Conservation (phyloP, 345 rosid species). For the thale cress (Arabidopsis thaliana) region TAIR10.1 NC_003074.8:2527001-2527500, state of each 20-base stretch:
- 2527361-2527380: slow-evolving; percentile 14
- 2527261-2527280: slow-evolving; percentile 21
- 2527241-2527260: neutral
- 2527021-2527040: slow-evolving; percentile 1
- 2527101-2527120: slow-evolving; percentile 14
- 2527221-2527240: slow-evolving; percentile 21
- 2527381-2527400: slow-evolving; percentile 42
- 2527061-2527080: slow-evolving; percentile 11
- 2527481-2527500: slow-evolving; percentile 51
- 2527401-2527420: slow-evolving; percentile 43
- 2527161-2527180: slow-evolving; percentile 39
- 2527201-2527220: neutral
- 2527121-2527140: slow-evolving; percentile 15
- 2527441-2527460: neutral
- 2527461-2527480: slow-evolving; percentile 14
- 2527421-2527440: slow-evolving; percentile 28
- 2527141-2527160: slow-evolving; percentile 10
- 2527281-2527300: slow-evolving; percentile 24
- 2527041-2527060: slow-evolving; percentile 1
- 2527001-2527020: slow-evolving; percentile 11
- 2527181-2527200: slow-evolving; percentile 15
- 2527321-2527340: slow-evolving; percentile 12
- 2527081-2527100: slow-evolving; percentile 15
- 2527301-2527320: slow-evolving; percentile 6
- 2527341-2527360: slow-evolving; percentile 3